Conservation (phyloP, 768 basidiomycete genomes). For the Botryobasidium botryosum region DNA sequence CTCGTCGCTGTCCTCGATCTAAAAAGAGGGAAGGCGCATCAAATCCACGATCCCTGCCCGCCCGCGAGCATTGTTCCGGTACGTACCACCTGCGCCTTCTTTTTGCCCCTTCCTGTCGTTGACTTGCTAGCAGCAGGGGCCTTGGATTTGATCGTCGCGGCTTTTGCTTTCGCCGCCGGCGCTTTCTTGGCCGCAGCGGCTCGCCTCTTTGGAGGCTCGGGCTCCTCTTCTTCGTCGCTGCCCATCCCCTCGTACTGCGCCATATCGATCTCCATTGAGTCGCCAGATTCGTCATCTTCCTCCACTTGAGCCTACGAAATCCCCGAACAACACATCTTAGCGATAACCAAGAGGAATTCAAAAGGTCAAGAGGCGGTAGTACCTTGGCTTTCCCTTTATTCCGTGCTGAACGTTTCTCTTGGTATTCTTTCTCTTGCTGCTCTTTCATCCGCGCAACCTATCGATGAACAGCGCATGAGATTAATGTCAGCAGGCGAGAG, state of each 20-base stretch:
- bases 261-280: constrained; percentile 38
- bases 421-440: constrained; percentile 34
- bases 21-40: constrained; percentile 10
- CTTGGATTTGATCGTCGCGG: constrained; percentile 15
- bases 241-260: constrained; percentile 23
- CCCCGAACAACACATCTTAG: constrained; percentile 22
- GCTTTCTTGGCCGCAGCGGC: constrained; percentile 22
- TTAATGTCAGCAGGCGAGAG: not conserved
- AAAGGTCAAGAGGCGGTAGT: not conserved
- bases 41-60: too few species aligned
- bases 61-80: too few species aligned
- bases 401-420: constrained; percentile 8
- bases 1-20: constrained; percentile 18
- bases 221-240: constrained; percentile 16
- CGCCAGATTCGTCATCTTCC: constrained; percentile 33
- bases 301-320: constrained; percentile 54
- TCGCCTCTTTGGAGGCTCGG: too few species aligned
- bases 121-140: too few species aligned
- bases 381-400: constrained; percentile 43
- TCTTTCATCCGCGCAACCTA: constrained; percentile 43
- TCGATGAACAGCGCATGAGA: not conserved
- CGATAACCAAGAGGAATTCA: not conserved
- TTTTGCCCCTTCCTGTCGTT: constrained; percentile 22
- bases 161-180: constrained; percentile 19
- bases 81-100: constrained; percentile 34